Conservation (phyloP, 1,139 yeast genomes). For the Candida sanyaensis region DNA sequence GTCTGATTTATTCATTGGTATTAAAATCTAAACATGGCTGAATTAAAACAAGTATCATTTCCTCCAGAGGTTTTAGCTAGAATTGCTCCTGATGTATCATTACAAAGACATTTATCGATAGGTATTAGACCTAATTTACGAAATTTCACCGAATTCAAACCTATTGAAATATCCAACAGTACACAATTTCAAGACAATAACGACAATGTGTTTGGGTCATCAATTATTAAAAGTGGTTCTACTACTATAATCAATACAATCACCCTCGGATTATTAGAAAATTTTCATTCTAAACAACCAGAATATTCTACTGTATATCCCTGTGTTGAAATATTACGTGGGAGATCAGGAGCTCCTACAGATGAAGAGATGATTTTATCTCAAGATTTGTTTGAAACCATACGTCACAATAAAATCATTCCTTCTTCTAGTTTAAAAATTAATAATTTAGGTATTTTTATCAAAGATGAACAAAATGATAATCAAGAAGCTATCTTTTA, state of each 20-base stretch:
- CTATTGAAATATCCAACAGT: constrained; percentile 40
- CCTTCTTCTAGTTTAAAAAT: constrained; percentile 47
- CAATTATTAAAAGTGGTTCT: constrained; percentile 72
- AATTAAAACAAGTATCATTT: constrained; percentile 51
- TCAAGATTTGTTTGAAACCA: constrained; percentile 62
- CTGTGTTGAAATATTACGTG: constrained; percentile 78
- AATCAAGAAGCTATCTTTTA: constrained; percentile 39
- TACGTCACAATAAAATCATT: constrained; percentile 57
- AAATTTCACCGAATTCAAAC: constrained; percentile 69
- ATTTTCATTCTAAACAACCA: constrained; percentile 25
- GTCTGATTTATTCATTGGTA: too few relatives aligned
- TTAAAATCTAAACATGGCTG: constrained; percentile 7
- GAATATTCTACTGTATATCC: constrained; percentile 61
- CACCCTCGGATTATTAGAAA: constrained; percentile 67
- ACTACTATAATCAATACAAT: constrained; percentile 77
- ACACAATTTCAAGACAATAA: constrained; percentile 32
- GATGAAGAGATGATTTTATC: constrained; percentile 87
- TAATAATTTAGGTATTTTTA: constrained; percentile 50
- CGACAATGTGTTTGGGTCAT: constrained; percentile 63
- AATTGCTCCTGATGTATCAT: constrained; percentile 81
- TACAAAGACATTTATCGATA: constrained; percentile 72
- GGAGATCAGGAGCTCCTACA: constrained; percentile 79
- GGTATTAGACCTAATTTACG: constrained; percentile 78
- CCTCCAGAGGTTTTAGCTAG: constrained; percentile 84
- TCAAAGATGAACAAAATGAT: constrained; percentile 29